phyloP scores from a whole-genome alignment of 163 green algal genomes.

The Chlorella variabilis region DNA sequence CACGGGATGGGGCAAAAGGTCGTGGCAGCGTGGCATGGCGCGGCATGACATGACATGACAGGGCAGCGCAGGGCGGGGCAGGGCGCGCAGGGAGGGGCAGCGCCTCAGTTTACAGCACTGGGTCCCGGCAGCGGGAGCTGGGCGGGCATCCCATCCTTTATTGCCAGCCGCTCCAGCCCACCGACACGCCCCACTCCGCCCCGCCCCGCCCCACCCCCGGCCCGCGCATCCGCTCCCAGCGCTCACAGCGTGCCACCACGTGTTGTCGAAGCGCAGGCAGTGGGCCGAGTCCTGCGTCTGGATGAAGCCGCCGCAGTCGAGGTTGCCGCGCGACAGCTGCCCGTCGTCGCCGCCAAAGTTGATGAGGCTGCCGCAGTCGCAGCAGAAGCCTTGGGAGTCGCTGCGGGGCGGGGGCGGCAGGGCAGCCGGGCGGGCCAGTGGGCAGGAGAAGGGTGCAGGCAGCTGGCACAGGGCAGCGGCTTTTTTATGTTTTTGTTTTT shows the following conservation, averaged over 20 bases:
- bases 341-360: not conserved
- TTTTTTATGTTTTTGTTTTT: too few relatives aligned
- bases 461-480: too few relatives aligned
- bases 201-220: not conserved
- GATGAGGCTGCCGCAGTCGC: constrained; percentile 61
- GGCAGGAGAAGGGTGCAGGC: too few relatives aligned
- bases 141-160: too few relatives aligned
- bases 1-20: too few relatives aligned
- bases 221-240: not conserved
- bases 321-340: not conserved
- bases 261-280: constrained; percentile 79
- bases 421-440: too few relatives aligned
- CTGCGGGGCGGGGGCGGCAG: not conserved
- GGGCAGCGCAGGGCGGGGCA: not conserved
- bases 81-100: too few relatives aligned
- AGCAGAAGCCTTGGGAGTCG: constrained; percentile 91
- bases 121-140: too few relatives aligned
- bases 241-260: constrained; percentile 68
- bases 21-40: not conserved
- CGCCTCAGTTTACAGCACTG: too few relatives aligned
- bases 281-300: constrained; percentile 59
- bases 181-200: too few relatives aligned
- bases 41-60: not conserved
- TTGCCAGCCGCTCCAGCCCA: too few relatives aligned
- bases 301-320: not conserved